phyloP scores from a whole-genome alignment of 2,329 filamentous ascomycete genomes.

The Chaetomium sp. region DNA sequence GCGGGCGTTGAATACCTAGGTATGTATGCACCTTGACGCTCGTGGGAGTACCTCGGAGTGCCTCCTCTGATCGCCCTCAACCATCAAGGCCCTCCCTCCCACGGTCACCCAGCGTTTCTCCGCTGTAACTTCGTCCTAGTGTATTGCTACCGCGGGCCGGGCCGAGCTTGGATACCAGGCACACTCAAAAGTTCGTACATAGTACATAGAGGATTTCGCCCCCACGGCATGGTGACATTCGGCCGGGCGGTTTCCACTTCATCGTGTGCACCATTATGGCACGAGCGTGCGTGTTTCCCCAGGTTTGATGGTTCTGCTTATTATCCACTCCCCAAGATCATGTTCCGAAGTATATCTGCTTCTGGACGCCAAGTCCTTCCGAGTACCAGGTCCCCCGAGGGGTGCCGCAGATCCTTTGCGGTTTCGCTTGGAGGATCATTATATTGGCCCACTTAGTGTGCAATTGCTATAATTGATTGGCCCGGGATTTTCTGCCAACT shows the following conservation, averaged over 20 bases:
- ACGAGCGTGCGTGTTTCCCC: not conserved
- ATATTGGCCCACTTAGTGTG: not conserved
- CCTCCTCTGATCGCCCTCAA: too few species aligned
- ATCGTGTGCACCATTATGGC: not conserved
- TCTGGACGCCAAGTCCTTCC: not conserved
- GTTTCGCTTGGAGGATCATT: not conserved
- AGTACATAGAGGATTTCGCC: too few species aligned
- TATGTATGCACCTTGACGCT: too few species aligned
- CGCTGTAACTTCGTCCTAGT: not conserved
- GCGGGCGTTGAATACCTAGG: not conserved
- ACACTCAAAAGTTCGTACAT: not conserved
- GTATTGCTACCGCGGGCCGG: not conserved
- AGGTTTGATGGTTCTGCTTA: not conserved
- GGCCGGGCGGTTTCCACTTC: not conserved
- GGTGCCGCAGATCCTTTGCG: not conserved
- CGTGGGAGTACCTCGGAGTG: too few species aligned
- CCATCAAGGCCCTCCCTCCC: not conserved
- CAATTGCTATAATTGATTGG: not conserved
- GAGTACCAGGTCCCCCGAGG: not conserved
- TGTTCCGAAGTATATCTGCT: not conserved
- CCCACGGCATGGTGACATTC: not conserved
- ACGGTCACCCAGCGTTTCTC: too few species aligned
- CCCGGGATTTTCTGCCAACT: not conserved
- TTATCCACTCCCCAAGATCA: not conserved
- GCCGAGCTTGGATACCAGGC: not conserved